Percentiles rank a stretch among this genome's conserved stretches.
Conservation (phyloP, 2,329 filamentous ascomycete genomes). For the Delphinella strobiligena region DNA sequence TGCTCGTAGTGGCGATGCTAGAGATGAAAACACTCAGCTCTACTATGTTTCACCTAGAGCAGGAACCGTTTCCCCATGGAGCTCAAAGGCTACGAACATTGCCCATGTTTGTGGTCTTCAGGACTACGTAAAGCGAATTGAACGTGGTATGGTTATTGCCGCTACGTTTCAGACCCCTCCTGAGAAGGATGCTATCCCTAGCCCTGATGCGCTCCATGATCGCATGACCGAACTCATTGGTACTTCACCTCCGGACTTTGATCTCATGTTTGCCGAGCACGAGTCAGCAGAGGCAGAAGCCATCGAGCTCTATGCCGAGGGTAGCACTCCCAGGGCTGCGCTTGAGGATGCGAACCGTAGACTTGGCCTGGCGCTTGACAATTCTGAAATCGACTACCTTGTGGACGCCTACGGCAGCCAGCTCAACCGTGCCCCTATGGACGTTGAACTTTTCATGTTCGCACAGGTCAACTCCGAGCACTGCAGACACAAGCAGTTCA, state of each 20-base stretch:
- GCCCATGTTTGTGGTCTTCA: conserved; percentile 80
- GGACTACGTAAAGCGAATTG: conserved; percentile 61
- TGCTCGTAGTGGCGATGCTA: conserved; percentile 36
- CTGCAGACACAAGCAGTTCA: conserved; percentile 83
- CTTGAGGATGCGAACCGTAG: conserved; percentile 74
- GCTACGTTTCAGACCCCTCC: conserved; percentile 43
- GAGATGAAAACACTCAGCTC: conserved; percentile 39
- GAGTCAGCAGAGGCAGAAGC: conserved; percentile 38
- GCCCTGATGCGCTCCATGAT: conserved; percentile 69
- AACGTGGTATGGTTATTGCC: conserved; percentile 71
- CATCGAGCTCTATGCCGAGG: conserved; percentile 30
- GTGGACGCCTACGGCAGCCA: conserved; percentile 66
- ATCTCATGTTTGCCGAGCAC: conserved; percentile 66
- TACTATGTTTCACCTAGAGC: conserved; percentile 71
- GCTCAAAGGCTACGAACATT: conserved; percentile 89
- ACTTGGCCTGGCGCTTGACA: conserved; percentile 75
- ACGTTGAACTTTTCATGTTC: conserved; percentile 98
- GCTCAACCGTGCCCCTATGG: conserved; percentile 57
- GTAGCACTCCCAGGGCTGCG: conserved; percentile 53
- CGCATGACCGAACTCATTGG: conserved; percentile 87
- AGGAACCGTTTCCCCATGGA: conserved; percentile 85
- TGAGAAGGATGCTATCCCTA: conserved; percentile 40
- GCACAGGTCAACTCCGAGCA: conserved; percentile 98
- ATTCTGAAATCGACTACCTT: conserved; percentile 83
- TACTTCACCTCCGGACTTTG: conserved; percentile 53